phyloP scores from a whole-genome alignment of 257 asterid genomes.

The Jacaranda copaia region DNA sequence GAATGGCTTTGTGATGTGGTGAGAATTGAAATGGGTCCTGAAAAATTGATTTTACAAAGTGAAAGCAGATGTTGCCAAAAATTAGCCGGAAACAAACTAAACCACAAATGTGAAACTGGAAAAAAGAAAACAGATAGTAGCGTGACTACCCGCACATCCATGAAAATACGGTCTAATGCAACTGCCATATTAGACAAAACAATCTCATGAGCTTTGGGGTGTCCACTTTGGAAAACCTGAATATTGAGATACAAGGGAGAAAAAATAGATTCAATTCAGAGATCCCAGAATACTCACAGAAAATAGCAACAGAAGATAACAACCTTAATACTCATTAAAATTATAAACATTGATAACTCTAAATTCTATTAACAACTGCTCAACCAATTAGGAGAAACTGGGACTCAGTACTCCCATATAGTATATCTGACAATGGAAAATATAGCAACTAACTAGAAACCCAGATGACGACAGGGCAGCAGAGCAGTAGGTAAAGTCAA shows the following conservation, averaged over 20 bases:
- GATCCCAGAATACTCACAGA: conserved; percentile 26
- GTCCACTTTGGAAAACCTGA: conserved; percentile 77
- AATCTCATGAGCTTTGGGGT: conserved; percentile 74
- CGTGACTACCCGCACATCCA: conserved; percentile 76
- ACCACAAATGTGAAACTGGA: conserved; percentile 20
- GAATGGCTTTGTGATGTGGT: conserved; percentile 79
- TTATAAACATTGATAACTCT: neutral
- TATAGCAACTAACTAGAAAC: conserved; percentile 8
- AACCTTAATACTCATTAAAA: conserved; percentile 9
- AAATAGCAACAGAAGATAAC: conserved; percentile 3
- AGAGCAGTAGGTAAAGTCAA: neutral
- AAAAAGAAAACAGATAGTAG: conserved; percentile 22
- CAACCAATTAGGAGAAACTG: neutral
- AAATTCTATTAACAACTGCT: neutral
- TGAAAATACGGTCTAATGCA: conserved; percentile 75
- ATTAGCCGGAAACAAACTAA: neutral
- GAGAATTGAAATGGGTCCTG: conserved; percentile 86
- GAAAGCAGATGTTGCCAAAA: conserved; percentile 13
- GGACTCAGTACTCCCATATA: neutral
- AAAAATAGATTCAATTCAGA: conserved; percentile 21
- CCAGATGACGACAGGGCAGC: neutral
- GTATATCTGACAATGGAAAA: conserved; percentile 1
- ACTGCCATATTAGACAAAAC: conserved; percentile 77
- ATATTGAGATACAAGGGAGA: conserved; percentile 13
- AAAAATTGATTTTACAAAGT: conserved; percentile 39